Evolutionary conservation across 306 rosid species (phyloP).

Genomic region (Citrullus amarus): DNA sequence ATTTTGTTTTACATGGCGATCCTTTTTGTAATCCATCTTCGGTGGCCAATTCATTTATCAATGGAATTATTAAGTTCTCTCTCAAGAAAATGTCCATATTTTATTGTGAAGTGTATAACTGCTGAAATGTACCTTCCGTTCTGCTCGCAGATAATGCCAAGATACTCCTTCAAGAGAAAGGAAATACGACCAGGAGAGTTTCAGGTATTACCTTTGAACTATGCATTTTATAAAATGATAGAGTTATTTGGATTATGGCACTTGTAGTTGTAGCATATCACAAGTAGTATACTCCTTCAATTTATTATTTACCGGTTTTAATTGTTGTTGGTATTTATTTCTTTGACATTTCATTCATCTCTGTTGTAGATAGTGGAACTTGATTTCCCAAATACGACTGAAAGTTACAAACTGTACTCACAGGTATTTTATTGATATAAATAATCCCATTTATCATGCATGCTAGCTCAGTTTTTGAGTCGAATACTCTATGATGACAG

Average conservation of each 20-base stretch:
- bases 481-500: conserved; percentile 34
- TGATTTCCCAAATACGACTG: conserved; percentile 86
- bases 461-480: conserved; percentile 12
- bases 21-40: not conserved
- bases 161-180: conserved; percentile 87
- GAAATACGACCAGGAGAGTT: conserved; percentile 93
- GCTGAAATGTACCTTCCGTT: conserved; percentile 2
- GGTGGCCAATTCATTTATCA: not conserved
- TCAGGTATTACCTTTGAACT: conserved; percentile 48
- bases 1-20: not conserved
- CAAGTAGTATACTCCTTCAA: not conserved
- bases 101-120: not conserved
- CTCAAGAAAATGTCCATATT: not conserved
- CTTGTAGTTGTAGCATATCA: not conserved
- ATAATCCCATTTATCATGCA: conserved; percentile 13
- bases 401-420: conserved; percentile 82
- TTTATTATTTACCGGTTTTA: not conserved
- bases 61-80: not conserved
- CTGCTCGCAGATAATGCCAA: conserved; percentile 60
- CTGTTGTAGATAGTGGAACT: conserved; percentile 63
- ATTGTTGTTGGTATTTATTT: not conserved
- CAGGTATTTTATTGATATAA: conserved; percentile 52
- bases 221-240: not conserved
- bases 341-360: not conserved
- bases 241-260: not conserved